These are phyloP conservation scores for Saxophila tyrrhenica DNA, from an alignment of 495 filamentous ascomycete species.

Conservation along the genomic window DNA sequence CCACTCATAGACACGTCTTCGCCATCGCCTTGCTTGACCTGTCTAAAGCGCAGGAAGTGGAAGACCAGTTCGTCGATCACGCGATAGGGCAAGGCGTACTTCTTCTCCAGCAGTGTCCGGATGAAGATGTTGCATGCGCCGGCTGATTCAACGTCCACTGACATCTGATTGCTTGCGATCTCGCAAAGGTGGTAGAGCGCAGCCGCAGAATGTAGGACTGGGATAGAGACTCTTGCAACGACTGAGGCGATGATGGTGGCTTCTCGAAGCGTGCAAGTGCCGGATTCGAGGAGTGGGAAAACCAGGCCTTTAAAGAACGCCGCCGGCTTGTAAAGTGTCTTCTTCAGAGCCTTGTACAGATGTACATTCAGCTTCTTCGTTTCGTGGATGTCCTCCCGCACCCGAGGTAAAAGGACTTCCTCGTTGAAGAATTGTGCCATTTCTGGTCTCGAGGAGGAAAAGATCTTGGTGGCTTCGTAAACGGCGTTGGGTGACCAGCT, in stretches of 20 bases:
- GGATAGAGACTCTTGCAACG: constrained; percentile 65
- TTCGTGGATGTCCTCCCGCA: constrained; percentile 78
- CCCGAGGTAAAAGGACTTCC: constrained; percentile 70
- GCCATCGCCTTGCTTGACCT: constrained; percentile 33
- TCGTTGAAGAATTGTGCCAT: constrained; percentile 72
- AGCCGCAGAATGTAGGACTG: constrained; percentile 83
- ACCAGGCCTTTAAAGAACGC: constrained; percentile 96
- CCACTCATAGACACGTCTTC: constrained; percentile 38
- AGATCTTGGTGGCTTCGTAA: constrained; percentile 78
- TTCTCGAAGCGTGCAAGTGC: constrained; percentile 78
- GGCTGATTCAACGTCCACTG: constrained; percentile 51
- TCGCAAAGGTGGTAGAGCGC: constrained; percentile 87
- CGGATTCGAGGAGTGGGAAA: constrained; percentile 69
- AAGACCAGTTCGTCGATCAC: constrained; percentile 91
- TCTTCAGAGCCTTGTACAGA: constrained; percentile 84
- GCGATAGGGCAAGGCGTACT: constrained; percentile 89
- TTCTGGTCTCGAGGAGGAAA: constrained; percentile 65
- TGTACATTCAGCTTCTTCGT: constrained; percentile 90
- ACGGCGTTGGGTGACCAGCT: constrained; percentile 80
- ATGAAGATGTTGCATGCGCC: constrained; percentile 88
- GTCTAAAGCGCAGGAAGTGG: constrained; percentile 84
- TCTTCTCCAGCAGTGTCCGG: constrained; percentile 83
- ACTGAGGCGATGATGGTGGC: constrained; percentile 82
- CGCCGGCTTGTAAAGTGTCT: constrained; percentile 86
- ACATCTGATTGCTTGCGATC: constrained; percentile 74